phyloP scores from a whole-genome alignment of 495 filamentous ascomycete genomes.

The Astrothelium macrocarpum region DNA sequence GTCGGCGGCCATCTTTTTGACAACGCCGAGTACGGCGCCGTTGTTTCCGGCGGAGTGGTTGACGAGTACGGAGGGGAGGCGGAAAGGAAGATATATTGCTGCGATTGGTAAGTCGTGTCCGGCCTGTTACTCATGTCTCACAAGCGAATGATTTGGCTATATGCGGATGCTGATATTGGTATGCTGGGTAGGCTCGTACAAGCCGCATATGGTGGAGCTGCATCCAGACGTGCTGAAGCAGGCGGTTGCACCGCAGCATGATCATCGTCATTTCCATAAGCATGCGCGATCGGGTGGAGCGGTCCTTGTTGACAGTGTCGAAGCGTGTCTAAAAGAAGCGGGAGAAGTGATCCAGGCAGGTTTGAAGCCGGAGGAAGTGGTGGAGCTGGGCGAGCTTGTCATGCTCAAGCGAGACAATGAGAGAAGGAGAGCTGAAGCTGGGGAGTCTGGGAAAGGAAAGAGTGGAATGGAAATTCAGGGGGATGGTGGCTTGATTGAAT shows the following conservation, averaged over 20 bases:
- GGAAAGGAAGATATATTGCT: conserved; percentile 66
- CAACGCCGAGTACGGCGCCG: conserved; percentile 51
- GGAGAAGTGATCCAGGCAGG: conserved; percentile 81
- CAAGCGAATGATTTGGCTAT: too few relatives aligned
- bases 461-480: conserved; percentile 31
- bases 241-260: conserved; percentile 48
- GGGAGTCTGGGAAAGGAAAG: conserved; percentile 19
- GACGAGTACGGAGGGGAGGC: conserved; percentile 57
- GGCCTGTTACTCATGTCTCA: too few relatives aligned
- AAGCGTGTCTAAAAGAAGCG: conserved; percentile 71
- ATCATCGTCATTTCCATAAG: conserved; percentile 54
- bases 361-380: conserved; percentile 58
- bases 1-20: conserved; percentile 74
- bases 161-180: background rate
- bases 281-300: conserved; percentile 64
- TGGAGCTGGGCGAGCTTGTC: conserved; percentile 78
- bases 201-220: conserved; percentile 75
- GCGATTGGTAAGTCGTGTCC: conserved; percentile 42
- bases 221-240: conserved; percentile 63
- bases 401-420: conserved; percentile 50
- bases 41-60: conserved; percentile 56
- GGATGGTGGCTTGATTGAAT: conserved; percentile 52
- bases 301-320: conserved; percentile 72
- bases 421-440: conserved; percentile 28
- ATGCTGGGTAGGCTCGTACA: conserved; percentile 54